Conservation (phyloP, 2,329 filamentous ascomycete species). For the Blastomyces parvus region DNA sequence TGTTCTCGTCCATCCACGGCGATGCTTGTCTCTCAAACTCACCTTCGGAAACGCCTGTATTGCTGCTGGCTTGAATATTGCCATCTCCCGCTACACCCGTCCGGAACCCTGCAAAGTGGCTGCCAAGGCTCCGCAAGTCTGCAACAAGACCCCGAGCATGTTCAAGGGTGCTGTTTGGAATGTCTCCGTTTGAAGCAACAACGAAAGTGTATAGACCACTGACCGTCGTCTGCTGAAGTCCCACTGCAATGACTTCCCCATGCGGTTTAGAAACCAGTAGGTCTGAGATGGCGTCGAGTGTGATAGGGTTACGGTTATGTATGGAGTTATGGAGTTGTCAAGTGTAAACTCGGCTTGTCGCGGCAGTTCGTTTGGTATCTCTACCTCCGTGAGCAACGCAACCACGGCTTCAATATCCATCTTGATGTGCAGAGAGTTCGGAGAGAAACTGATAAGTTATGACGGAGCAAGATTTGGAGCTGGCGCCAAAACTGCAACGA, state of each 20-base stretch:
- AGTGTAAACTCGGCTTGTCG: background rate
- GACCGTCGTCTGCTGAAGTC: background rate
- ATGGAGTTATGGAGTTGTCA: background rate
- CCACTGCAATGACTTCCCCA: conserved; percentile 2
- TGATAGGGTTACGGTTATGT: background rate
- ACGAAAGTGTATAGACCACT: background rate
- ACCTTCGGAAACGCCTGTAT: background rate
- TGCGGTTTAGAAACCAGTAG: background rate
- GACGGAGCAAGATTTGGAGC: too few species aligned
- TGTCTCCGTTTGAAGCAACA: background rate
- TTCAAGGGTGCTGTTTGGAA: background rate
- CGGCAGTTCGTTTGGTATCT: background rate
- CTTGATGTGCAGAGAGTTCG: background rate
- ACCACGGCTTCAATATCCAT: background rate
- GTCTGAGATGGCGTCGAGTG: background rate
- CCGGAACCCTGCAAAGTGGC: background rate
- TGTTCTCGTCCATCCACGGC: background rate
- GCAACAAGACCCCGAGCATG: background rate
- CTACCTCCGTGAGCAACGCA: background rate
- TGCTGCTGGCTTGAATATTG: background rate
- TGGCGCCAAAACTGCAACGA: too few species aligned
- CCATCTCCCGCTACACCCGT: background rate
- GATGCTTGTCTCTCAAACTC: background rate
- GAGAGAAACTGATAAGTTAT: background rate
- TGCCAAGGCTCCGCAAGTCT: background rate